phyloP scores from a whole-genome alignment of 148 eudicot genomes.

The Cornus suecica region DNA sequence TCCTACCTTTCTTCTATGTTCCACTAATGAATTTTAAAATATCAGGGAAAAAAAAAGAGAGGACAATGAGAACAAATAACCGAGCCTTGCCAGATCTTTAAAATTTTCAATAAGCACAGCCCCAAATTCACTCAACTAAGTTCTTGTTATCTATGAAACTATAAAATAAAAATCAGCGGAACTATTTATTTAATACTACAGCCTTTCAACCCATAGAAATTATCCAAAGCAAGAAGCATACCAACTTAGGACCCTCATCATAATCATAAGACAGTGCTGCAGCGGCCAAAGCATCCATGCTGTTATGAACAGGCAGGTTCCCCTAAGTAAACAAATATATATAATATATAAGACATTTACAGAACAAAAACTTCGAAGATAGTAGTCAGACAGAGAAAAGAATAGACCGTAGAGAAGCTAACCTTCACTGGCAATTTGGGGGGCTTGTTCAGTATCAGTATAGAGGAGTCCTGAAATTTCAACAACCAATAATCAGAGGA shows the following conservation, averaged over 20 bases:
- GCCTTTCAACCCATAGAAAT: neutral
- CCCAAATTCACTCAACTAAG: neutral
- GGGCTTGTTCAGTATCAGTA: slow-evolving; percentile 84
- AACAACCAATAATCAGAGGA: slow-evolving; percentile 10
- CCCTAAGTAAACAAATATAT: slow-evolving; percentile 42
- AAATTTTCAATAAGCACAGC: neutral
- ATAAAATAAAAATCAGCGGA: neutral
- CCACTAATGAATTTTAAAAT: too few relatives aligned
- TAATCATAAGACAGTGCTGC: slow-evolving; percentile 82
- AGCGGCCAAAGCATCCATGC: slow-evolving; percentile 98
- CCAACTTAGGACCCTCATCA: slow-evolving; percentile 91
- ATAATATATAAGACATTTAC: slow-evolving; percentile 1
- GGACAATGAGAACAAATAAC: too few relatives aligned
- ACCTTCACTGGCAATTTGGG: slow-evolving; percentile 90
- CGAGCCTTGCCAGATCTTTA: neutral
- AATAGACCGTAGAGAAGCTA: slow-evolving; percentile 16
- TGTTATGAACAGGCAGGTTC: slow-evolving; percentile 76
- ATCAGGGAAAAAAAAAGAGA: too few relatives aligned
- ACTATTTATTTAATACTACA: neutral
- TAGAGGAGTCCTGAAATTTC: slow-evolving; percentile 72
- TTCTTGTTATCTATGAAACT: neutral
- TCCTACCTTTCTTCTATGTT: too few relatives aligned
- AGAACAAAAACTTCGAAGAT: neutral
- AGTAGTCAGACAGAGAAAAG: neutral
- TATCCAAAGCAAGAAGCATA: slow-evolving; percentile 26